phyloP scores from a whole-genome alignment of 2,329 filamentous ascomycete species.

The Diplodia seriata region DNA sequence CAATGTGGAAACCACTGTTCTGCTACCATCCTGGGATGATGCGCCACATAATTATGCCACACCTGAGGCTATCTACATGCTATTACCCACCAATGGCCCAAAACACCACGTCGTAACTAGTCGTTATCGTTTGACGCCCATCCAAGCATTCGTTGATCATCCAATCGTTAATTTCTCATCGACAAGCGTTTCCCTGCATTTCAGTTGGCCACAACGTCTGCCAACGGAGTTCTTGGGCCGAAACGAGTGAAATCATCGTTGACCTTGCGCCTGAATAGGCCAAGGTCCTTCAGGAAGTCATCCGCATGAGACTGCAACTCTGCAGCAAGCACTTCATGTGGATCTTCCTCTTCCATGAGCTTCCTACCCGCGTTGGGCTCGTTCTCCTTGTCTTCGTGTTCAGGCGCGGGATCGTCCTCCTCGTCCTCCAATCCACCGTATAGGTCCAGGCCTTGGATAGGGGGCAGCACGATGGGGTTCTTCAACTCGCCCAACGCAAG shows the following conservation, averaged over 20 bases:
- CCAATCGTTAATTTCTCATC: background rate
- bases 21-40: background rate
- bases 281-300: slow-evolving; percentile 79
- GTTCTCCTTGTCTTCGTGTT: slow-evolving; percentile 46
- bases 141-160: background rate
- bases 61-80: background rate
- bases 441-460: slow-evolving; percentile 37
- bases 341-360: slow-evolving; percentile 64
- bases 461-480: slow-evolving; percentile 79
- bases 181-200: background rate
- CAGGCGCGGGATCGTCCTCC: slow-evolving; percentile 38
- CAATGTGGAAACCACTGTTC: background rate
- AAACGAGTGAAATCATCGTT: slow-evolving; percentile 79
- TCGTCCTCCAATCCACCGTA: slow-evolving; percentile 32
- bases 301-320: slow-evolving; percentile 86
- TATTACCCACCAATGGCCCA: background rate
- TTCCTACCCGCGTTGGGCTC: slow-evolving; percentile 64
- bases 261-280: slow-evolving; percentile 83
- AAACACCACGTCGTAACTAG: background rate
- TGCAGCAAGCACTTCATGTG: slow-evolving; percentile 55
- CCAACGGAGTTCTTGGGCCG: slow-evolving; percentile 34
- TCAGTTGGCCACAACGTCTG: slow-evolving; percentile 26
- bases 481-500: slow-evolving; percentile 84
- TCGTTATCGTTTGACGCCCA: background rate
- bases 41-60: too few relatives aligned